Evolutionary conservation across 2,329 filamentous ascomycete species (phyloP).

Genomic region (Cercospora citrullina): DNA sequence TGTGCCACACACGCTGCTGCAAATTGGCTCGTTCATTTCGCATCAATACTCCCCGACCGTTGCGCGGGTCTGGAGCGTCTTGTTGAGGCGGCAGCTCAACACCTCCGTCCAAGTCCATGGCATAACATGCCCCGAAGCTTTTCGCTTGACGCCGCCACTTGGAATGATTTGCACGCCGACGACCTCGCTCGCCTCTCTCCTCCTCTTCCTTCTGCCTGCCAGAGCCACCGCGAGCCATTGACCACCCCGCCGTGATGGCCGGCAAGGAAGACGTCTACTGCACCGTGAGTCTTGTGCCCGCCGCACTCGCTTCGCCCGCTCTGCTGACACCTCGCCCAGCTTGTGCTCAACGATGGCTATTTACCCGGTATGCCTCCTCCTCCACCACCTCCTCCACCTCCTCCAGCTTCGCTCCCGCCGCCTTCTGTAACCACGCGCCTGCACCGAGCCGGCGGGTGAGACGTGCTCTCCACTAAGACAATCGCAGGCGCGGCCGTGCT

Average conservation of each 20-base stretch:
- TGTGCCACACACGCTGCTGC: not conserved
- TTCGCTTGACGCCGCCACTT: not conserved
- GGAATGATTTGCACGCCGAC: not conserved
- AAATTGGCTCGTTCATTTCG: not conserved
- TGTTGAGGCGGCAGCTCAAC: slow-evolving; percentile 2
- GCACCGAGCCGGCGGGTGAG: not conserved
- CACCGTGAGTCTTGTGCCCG: slow-evolving; percentile 53
- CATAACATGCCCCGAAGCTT: not conserved
- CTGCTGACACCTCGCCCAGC: slow-evolving; percentile 53
- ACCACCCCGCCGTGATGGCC: slow-evolving; percentile 22
- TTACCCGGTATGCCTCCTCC: slow-evolving; percentile 69
- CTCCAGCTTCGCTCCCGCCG: not conserved
- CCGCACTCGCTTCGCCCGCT: not conserved
- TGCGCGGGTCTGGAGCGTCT: not conserved
- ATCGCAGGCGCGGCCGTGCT: slow-evolving; percentile 81
- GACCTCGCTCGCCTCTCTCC: not conserved
- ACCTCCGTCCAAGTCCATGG: not conserved
- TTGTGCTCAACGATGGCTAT: slow-evolving; percentile 89
- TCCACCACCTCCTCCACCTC: not conserved
- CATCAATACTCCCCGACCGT: not conserved
- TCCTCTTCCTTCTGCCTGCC: not conserved
- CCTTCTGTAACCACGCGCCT: slow-evolving; percentile 8
- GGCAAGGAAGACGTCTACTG: slow-evolving; percentile 62
- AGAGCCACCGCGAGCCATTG: not conserved
- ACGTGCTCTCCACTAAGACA: slow-evolving; percentile 12